Evolutionary conservation across 164 flowering plant species (phyloP), one percentile per base, ranked within the genome.

Genomic region (Cinnamomum chago): DNA sequence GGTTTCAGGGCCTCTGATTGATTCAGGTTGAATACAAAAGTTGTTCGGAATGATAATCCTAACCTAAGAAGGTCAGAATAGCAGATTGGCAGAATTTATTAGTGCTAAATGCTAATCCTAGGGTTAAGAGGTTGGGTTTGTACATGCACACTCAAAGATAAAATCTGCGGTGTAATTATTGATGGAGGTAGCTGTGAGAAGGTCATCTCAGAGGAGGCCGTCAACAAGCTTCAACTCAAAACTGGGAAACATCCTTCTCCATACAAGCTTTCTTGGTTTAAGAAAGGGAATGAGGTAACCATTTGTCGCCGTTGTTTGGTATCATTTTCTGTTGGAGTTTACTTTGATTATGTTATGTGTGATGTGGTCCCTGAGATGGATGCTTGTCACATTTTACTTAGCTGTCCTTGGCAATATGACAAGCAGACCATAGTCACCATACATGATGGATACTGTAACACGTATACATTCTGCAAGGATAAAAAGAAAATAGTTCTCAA

Each of bases 161-260:
- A 62, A 24, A 40, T 75, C 1, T 75, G 71, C 5, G 12, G 60
- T 40, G 28, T 60, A 1, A 40, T 75, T 47, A 3, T 74, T 12
- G 68, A 70, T 51, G 25, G 70, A 2, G 50, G 74, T 5, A 52
- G 78, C 10, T 4, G 30, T 10, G 70, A 51, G 47, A 65, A 70
- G 24, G 25, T 71, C 0, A 23, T 58, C 60, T 58, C 62, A n/a
- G 50, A 70, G 17, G 72, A 75, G 23, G 67, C 10, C 14, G 68
- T 69, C 5, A 55, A 68, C 10, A 75, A 75, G 72, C 20, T 76
- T 17, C 51, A 68, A 9, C 22, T 75, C 14, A 30, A 70, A 70
- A 52, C 7, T 0, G 15, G 65, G 1, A 65, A 70, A 7, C 70
- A 76, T 22, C 74, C 40, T 18, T 20, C 51, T 47, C 40, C 70